Conservation (phyloP, 805 yeast species). For the Kuraishia ogatae region DNA sequence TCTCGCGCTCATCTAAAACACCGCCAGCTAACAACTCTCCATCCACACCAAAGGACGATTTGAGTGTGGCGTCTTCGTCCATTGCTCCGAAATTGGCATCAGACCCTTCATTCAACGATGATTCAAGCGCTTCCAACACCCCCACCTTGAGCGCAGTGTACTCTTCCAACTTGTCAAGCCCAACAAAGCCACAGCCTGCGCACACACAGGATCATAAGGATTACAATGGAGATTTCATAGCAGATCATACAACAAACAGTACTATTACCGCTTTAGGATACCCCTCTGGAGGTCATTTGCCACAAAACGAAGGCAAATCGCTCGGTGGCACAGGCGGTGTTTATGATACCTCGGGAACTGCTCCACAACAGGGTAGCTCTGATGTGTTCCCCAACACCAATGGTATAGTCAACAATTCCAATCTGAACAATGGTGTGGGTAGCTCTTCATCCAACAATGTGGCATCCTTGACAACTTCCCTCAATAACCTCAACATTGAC, state of each 20-base stretch:
- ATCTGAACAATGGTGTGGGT: background rate
- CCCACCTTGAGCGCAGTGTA: background rate
- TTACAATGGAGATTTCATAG: background rate
- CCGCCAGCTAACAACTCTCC: background rate
- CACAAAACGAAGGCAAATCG: background rate
- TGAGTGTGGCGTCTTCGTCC: background rate
- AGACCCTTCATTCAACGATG: background rate
- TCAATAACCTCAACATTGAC: constrained; percentile 1
- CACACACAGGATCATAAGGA: background rate
- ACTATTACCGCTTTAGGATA: background rate
- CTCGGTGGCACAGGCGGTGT: background rate
- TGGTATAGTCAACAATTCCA: background rate
- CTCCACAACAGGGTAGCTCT: background rate
- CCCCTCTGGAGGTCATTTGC: background rate
- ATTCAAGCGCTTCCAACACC: background rate
- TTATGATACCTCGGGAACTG: background rate
- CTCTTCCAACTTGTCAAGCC: background rate
- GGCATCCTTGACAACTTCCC: background rate
- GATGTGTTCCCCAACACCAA: background rate
- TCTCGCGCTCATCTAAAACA: background rate
- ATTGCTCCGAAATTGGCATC: background rate
- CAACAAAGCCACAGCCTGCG: constrained; percentile 1
- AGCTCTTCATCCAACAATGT: background rate
- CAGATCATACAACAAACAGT: background rate
- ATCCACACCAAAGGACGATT: background rate